phyloP scores from a whole-genome alignment of 2,329 filamentous ascomycete species.

The Colletotrichum simmondsii region DNA sequence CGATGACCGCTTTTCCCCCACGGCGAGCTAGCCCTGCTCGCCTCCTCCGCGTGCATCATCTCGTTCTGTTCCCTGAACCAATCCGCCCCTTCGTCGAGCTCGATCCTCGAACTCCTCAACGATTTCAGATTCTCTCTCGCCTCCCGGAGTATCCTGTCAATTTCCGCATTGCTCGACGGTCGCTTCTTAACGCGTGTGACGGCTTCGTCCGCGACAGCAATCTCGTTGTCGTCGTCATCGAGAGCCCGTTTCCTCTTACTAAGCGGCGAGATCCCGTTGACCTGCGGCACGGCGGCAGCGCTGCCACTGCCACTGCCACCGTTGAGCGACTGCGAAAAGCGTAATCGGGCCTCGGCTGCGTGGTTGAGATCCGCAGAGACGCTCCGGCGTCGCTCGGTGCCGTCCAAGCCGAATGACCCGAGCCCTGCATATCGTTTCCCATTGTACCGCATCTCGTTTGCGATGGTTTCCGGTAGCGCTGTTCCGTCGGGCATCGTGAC shows the following conservation, averaged over 20 bases:
- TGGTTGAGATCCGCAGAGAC: slow-evolving; percentile 48
- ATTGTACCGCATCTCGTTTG: slow-evolving; percentile 54
- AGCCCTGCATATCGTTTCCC: slow-evolving; percentile 51
- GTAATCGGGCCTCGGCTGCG: slow-evolving; percentile 29
- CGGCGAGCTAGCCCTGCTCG: slow-evolving; percentile 47
- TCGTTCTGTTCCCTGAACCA: slow-evolving; percentile 60
- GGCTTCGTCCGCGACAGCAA: slow-evolving; percentile 27
- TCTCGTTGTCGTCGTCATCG: slow-evolving; percentile 34
- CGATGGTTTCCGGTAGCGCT: slow-evolving; percentile 63
- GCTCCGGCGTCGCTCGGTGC: slow-evolving; percentile 33
- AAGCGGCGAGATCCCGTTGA: slow-evolving; percentile 35
- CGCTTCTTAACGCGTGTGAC: slow-evolving; percentile 38
- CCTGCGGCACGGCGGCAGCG: not conserved
- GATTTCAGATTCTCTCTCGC: slow-evolving; percentile 47
- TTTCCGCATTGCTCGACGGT: slow-evolving; percentile 45
- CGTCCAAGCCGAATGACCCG: slow-evolving; percentile 48
- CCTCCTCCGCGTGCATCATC: slow-evolving; percentile 51
- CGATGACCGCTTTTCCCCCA: slow-evolving; percentile 41
- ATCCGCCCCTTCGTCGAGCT: slow-evolving; percentile 57
- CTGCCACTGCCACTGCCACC: not conserved
- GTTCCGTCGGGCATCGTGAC: slow-evolving; percentile 65
- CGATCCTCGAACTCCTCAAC: slow-evolving; percentile 53
- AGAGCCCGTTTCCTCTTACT: slow-evolving; percentile 39
- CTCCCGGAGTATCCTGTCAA: slow-evolving; percentile 53
- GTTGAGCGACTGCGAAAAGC: slow-evolving; percentile 34